Conservation (phyloP, 2,329 filamentous ascomycete species). For the Penicillium sp. region DNA sequence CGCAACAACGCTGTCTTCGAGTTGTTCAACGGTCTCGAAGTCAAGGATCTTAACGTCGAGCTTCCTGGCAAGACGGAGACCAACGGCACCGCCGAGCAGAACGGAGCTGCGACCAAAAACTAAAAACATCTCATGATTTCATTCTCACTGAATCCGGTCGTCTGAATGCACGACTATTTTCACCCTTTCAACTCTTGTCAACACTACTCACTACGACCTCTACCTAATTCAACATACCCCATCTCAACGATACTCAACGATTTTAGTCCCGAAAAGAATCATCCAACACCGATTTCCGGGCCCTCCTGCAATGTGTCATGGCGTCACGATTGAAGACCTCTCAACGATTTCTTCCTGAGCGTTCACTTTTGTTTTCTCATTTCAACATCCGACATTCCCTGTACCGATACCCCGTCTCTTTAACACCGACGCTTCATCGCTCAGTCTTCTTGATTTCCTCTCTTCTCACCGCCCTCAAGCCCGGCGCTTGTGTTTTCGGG, state of each 20-base stretch:
- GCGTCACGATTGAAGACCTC: constrained; percentile 45
- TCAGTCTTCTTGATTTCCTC: constrained; percentile 22
- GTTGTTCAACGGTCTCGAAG: constrained; percentile 72
- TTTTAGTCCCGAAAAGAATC: constrained; percentile 21
- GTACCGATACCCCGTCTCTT: constrained; percentile 40
- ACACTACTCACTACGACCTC: constrained; percentile 21
- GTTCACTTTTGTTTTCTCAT: constrained; percentile 33
- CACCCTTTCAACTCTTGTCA: constrained; percentile 15
- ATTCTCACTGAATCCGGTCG: constrained; percentile 15
- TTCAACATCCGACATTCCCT: constrained; percentile 40
- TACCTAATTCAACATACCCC: constrained; percentile 41
- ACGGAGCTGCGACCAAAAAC: constrained; percentile 25
- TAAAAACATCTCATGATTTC: constrained; percentile 13
- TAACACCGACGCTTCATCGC: constrained; percentile 31
- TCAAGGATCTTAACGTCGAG: constrained; percentile 42
- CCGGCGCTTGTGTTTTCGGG: constrained; percentile 27
- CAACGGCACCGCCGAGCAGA: constrained; percentile 23
- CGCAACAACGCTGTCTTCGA: constrained; percentile 78
- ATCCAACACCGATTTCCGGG: constrained; percentile 29
- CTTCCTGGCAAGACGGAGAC: constrained; percentile 27
- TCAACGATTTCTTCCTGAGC: constrained; percentile 46
- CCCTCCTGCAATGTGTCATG: constrained; percentile 37
- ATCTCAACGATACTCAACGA: constrained; percentile 41
- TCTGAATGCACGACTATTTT: constrained; percentile 5
- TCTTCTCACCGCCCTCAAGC: constrained; percentile 11